Evolutionary conservation across 1,139 yeast species (phyloP), one percentile per base, ranked within the genome.

Genomic region (Debaryomyces sp.): DNA sequence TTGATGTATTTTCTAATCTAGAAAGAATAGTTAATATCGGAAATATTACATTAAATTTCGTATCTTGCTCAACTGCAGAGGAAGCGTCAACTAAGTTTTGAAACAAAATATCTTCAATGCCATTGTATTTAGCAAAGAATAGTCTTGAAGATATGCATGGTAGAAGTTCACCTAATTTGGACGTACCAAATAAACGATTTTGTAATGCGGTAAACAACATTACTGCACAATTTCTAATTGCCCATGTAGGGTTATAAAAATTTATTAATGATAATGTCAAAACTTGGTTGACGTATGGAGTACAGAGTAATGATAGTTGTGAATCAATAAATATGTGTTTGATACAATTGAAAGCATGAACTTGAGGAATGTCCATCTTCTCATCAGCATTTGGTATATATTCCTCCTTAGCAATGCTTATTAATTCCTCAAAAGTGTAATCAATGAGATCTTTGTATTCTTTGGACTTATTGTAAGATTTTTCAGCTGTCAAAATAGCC

Each of bases 201-300:
- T 89, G 94, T 40, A 92, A 66, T 0, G 96, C 84, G 1, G 96
- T 86, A 63, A 91, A 94, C 37, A 94, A 74, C 98, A 94, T 94
- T 26, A 92, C 87, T 0, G 96, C 90, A 65, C 97, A 89, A 64
- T 94, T 94, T 58, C 97, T 76, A 29, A 94, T 78, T 0, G 96
- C 84, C 98, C 98, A 92, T 29, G 83, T 74, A 0, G 76, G 70
- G 4, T 89, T 82, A 1, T 80, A 75, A 64, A 92, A 89, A 34
- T 84, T 78, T 1, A 68, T 57, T 37, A 94, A 73, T 0, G 96
- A 75, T 22, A 89, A 64, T 22, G 75, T 75, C 35, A 92, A 68
- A 0, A 89, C 85, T 12, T 69, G 67, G 50, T 84, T 85, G 8
- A 87, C 75, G 60, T 75, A 84, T 2, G 66, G 64, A 0, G 77